These are phyloP conservation scores for Phytophthora podocarpi DNA, from an alignment of 352 stramenopile species.

Conservation along the genomic window DNA sequence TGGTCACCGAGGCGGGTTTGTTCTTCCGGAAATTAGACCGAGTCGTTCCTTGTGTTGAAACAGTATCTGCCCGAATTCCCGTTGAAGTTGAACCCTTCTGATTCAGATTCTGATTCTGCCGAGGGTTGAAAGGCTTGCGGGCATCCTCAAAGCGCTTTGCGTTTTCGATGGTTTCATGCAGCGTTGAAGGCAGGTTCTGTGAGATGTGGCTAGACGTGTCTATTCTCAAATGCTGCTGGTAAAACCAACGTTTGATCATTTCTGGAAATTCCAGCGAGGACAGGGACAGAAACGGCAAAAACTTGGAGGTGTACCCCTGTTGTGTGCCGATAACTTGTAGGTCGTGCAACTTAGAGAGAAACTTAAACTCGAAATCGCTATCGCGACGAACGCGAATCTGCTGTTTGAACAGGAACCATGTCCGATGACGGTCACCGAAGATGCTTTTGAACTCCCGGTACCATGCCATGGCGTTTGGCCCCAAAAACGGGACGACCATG, in stretches of 20 bases:
- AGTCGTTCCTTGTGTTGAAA: not conserved
- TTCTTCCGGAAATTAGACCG: not conserved
- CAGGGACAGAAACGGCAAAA: not conserved
- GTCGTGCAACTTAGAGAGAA: not conserved
- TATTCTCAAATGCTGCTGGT: not conserved
- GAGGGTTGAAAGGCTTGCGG: not conserved
- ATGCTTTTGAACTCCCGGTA: slow-evolving; percentile 9
- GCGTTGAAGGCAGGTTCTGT: not conserved
- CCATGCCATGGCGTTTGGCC: not conserved
- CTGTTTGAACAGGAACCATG: slow-evolving; percentile 1
- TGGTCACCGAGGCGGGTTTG: not conserved
- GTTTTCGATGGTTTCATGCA: slow-evolving; percentile 9
- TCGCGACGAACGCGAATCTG: not conserved
- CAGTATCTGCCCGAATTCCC: too few species aligned
- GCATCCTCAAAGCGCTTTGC: slow-evolving; percentile 10
- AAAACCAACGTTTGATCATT: not conserved
- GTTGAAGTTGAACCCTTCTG: not conserved
- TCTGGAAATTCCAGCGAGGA: not conserved
- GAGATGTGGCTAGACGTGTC: slow-evolving; percentile 9
- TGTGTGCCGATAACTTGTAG: not conserved
- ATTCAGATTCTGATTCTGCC: not conserved
- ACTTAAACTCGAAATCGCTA: slow-evolving; percentile 1
- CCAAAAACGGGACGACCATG: slow-evolving; percentile 7
- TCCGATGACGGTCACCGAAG: not conserved
- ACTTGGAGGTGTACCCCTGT: slow-evolving; percentile 6